Base-by-base conservation (phyloP, 2,329 filamentous ascomycete species). In the Talaromyces verruculosus region DNA sequence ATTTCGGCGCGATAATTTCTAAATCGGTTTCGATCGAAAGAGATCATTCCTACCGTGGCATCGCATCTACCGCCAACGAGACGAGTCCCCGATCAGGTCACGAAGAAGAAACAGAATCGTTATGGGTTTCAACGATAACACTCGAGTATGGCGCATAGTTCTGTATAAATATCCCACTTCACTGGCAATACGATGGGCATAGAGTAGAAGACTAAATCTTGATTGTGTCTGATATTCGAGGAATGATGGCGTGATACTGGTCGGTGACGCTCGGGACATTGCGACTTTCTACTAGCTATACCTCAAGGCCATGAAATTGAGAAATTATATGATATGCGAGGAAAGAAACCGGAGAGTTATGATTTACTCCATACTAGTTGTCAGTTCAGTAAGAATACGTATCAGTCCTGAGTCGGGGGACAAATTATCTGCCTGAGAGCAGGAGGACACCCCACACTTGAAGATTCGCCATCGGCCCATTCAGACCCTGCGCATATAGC, bases 1-100 rank as follows among this genome's bases (percentile, higher is more conserved):
- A 81, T 81, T 41, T 78, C 79, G 5, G 73, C 64, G 76, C 13
- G 72, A 70, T 57, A 59, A 49, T 39, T 53, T 1, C 13, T 17
- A 43, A n/a, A 6, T 7, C 17, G 5, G 17, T 22, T 55, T 17
- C 28, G 33, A 47, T 33, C 7, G n/a, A 53, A 62, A 1, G 30
- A 7, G 45, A 28, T 33, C 35, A 37, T 62, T 19, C 25, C 39
- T 25, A 37, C 33, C 33, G 11, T 57, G 53, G 11, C 33, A 37
- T 25, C 53, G 11, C n/a, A 39, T 35, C n/a, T 39, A 25, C 19
- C 5, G 17, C 10, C 33, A 57, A 15, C 30, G 33, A 57, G 53
- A 39, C 53, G 6, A 15, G 33, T 1, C 30, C 17, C 28, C n/a
- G 33, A 57, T 17, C 33, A 39, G 11, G 39, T 11, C 33, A 39